These are phyloP conservation scores for Urtica urens DNA, from an alignment of 306 rosid genomes.

Conservation along the genomic window DNA sequence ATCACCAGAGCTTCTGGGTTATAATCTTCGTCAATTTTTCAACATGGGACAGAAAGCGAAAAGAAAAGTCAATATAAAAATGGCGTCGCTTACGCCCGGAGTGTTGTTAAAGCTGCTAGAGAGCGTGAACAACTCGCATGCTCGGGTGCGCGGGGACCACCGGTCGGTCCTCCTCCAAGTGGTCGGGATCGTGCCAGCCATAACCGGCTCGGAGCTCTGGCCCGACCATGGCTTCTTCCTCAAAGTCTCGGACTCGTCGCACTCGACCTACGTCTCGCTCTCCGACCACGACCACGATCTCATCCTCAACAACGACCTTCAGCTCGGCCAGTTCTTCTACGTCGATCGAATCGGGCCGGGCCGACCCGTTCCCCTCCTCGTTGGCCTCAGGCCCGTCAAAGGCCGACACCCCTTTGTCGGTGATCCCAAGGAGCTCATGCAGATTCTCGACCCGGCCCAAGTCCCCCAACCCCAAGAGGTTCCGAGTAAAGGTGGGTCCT, in stretches of 20 bases:
- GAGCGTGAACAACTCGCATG: slow-evolving; percentile 53
- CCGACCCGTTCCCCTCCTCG: slow-evolving; percentile 69
- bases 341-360: slow-evolving; percentile 54
- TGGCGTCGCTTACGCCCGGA: slow-evolving; percentile 88
- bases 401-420: slow-evolving; percentile 82
- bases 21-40: no score
- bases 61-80: no score
- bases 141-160: slow-evolving; percentile 67
- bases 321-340: slow-evolving; percentile 89
- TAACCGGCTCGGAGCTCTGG: slow-evolving; percentile 80
- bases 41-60: no score
- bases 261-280: slow-evolving; percentile 71
- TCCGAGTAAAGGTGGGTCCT: no score
- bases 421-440: slow-evolving; percentile 87
- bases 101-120: slow-evolving; percentile 79
- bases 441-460: slow-evolving; percentile 69
- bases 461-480: no score
- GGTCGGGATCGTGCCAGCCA: slow-evolving; percentile 80
- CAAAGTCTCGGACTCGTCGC: slow-evolving; percentile 88
- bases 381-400: slow-evolving; percentile 58
- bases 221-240: slow-evolving; percentile 82
- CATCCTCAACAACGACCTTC: slow-evolving; percentile 69
- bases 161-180: slow-evolving; percentile 80
- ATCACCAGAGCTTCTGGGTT: no score
- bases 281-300: slow-evolving; percentile 73